Evolutionary conservation across 2,329 filamentous ascomycete species (phyloP).

Genomic region (Fusarium sp.): DNA sequence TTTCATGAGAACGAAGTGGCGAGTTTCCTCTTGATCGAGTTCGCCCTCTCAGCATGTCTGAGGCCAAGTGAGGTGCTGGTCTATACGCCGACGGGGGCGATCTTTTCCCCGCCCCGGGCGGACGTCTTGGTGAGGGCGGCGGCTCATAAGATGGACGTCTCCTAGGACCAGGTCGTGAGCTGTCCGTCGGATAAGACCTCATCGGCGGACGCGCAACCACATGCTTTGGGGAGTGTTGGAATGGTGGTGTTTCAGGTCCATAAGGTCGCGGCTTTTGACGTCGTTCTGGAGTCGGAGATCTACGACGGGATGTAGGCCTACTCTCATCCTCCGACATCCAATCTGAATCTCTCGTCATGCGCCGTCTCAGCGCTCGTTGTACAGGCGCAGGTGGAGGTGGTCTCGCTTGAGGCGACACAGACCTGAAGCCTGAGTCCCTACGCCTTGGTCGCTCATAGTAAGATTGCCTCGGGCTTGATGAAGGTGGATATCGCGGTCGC

Average conservation of each 20-base stretch:
- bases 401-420: conserved; percentile 29
- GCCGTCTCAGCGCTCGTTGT: conserved; percentile 10
- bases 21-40: conserved; percentile 21
- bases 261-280: not conserved
- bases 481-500: conserved; percentile 8
- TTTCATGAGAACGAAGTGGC: not conserved
- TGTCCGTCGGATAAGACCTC: conserved; percentile 29
- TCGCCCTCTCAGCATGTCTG: conserved; percentile 19
- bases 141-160: conserved; percentile 29
- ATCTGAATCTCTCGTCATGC: conserved; percentile 33
- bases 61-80: conserved; percentile 4
- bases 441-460: conserved; percentile 21
- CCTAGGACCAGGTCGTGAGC: conserved; percentile 14
- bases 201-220: not conserved
- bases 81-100: conserved; percentile 18
- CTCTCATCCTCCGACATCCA: conserved; percentile 37
- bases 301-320: conserved; percentile 20
- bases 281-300: conserved; percentile 13
- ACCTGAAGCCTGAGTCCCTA: conserved; percentile 17
- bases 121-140: conserved; percentile 6
- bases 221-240: not conserved
- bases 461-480: conserved; percentile 16
- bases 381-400: conserved; percentile 1
- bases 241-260: conserved; percentile 5
- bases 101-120: not conserved